Percentiles rank a stretch among this genome's conserved stretches.
Evolutionary conservation across 1,284 basidiomycete genomes (phyloP).

Genomic region (Ceratobasidium sp.): DNA sequence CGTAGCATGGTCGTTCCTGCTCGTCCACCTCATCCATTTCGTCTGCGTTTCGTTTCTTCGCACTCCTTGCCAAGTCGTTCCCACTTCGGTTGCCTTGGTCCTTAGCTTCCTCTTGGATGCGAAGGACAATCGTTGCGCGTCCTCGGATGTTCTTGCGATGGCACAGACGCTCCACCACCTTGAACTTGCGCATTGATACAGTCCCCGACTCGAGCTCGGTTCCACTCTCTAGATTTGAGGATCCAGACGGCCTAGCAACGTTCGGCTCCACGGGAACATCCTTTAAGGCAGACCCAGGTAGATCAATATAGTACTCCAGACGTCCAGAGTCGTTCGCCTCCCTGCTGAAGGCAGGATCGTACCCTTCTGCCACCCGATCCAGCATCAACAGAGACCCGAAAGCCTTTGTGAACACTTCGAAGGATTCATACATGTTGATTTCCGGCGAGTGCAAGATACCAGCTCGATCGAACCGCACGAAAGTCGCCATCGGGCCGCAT

Average conservation of each 20-base stretch:
- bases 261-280: not conserved
- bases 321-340: not conserved
- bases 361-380: not conserved
- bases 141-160: slow-evolving; percentile 25
- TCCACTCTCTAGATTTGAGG: not conserved
- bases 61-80: not conserved
- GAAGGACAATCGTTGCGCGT: slow-evolving; percentile 31
- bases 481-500: slow-evolving; percentile 5
- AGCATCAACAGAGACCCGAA: slow-evolving; percentile 6
- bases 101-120: not conserved
- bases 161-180: slow-evolving; percentile 24
- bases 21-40: not conserved
- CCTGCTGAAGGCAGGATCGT: not conserved
- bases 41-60: not conserved
- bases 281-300: slow-evolving; percentile 5
- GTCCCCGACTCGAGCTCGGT: not conserved
- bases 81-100: not conserved
- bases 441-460: slow-evolving; percentile 9
- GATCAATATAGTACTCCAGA: slow-evolving; percentile 16
- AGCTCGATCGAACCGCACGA: slow-evolving; percentile 21
- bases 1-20: slow-evolving; percentile 1
- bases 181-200: slow-evolving; percentile 1
- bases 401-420: slow-evolving; percentile 1
- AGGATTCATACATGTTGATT: not conserved
- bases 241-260: not conserved